Evolutionary conservation across 345 rosid genomes (phyloP).

Genomic region (Excoecaria agallocha): DNA sequence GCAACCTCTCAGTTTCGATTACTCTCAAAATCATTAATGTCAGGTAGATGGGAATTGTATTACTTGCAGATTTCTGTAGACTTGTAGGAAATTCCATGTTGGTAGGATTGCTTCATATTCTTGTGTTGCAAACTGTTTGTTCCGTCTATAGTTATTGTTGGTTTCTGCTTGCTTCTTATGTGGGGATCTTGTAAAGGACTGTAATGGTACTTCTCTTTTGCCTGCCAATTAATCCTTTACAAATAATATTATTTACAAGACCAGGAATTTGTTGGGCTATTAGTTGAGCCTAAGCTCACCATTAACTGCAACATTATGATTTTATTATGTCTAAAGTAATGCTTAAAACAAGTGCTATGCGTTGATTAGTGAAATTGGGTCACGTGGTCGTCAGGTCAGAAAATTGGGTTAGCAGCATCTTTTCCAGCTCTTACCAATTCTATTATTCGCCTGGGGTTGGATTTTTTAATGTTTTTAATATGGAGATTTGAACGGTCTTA

Average conservation of each 20-base stretch:
- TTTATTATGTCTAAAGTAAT: neutral
- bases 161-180: neutral
- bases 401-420: slow-evolving; percentile 2
- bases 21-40: slow-evolving; percentile 56
- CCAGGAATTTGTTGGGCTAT: neutral
- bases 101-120: slow-evolving; percentile 14
- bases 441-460: neutral
- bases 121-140: slow-evolving; percentile 10
- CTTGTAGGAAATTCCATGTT: slow-evolving; percentile 19
- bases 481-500: neutral
- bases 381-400: slow-evolving; percentile 17
- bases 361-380: slow-evolving; percentile 13
- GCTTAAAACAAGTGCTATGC: neutral
- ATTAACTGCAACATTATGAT: neutral
- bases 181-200: slow-evolving; percentile 16
- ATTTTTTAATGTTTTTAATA: neutral
- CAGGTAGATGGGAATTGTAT: slow-evolving; percentile 20
- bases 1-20: slow-evolving; percentile 82
- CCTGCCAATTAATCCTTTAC: neutral
- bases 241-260: no score
- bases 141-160: slow-evolving; percentile 7
- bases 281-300: neutral
- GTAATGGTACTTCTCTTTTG: slow-evolving; percentile 15
- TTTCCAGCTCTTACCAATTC: slow-evolving; percentile 21
- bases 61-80: slow-evolving; percentile 19